A percentile compares a stretch with the other conserved stretches of the same genome.
phyloP scores from a whole-genome alignment of 2,329 filamentous ascomycete genomes.

The Cercospora nicotianae region DNA sequence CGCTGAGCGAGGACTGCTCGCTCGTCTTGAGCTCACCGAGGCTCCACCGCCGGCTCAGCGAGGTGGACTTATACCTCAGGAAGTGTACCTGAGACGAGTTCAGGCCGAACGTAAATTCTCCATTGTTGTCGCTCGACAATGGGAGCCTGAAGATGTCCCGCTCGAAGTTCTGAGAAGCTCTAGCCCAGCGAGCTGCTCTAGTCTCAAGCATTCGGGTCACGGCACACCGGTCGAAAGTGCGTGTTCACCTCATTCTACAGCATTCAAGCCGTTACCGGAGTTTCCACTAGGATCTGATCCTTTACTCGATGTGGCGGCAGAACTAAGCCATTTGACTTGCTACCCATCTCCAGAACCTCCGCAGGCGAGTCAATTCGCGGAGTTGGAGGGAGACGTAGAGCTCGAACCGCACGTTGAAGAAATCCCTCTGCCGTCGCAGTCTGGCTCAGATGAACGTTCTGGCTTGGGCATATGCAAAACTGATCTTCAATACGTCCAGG shows the following conservation, averaged over 20 bases:
- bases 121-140: slow-evolving; percentile 28
- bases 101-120: slow-evolving; percentile 30
- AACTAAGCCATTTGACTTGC: neutral
- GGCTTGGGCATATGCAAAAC: neutral
- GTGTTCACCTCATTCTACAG: neutral
- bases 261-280: slow-evolving; percentile 15
- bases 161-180: neutral
- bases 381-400: slow-evolving; percentile 18
- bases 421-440: neutral
- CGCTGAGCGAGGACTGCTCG: slow-evolving; percentile 26
- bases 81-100: slow-evolving; percentile 20
- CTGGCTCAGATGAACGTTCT: neutral
- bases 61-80: slow-evolving; percentile 20
- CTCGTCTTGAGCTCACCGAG: slow-evolving; percentile 28
- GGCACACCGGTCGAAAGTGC: neutral
- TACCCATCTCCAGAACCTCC: slow-evolving; percentile 5
- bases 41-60: slow-evolving; percentile 20
- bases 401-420: neutral
- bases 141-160: slow-evolving; percentile 13
- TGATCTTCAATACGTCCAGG: neutral
- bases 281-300: slow-evolving; percentile 11
- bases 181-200: neutral
- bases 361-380: slow-evolving; percentile 12
- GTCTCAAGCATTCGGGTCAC: neutral
- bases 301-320: slow-evolving; percentile 1